These are phyloP conservation scores for Podospora appendiculata DNA, from an alignment of 495 filamentous ascomycete species.

Conservation along the genomic window DNA sequence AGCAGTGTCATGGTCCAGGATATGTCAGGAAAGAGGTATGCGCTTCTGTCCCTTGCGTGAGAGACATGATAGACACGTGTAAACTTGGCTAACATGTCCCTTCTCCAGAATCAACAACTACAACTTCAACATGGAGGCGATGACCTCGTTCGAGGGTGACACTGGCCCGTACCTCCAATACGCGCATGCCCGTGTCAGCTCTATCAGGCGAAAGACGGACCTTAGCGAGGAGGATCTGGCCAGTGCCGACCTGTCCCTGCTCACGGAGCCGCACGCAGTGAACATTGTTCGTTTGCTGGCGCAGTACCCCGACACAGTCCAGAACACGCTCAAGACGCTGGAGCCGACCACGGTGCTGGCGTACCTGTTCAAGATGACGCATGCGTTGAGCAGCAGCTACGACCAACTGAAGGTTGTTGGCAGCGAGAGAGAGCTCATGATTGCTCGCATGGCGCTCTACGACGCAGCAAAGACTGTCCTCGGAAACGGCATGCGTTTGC, in stretches of 20 bases:
- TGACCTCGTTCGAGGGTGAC: constrained; percentile 65
- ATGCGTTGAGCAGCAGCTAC: constrained; percentile 74
- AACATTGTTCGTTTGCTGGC: constrained; percentile 54
- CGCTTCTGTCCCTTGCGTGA: no score
- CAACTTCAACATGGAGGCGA: constrained; percentile 53
- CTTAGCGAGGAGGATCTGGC: constrained; percentile 46
- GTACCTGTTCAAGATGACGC: constrained; percentile 86
- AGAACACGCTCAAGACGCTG: constrained; percentile 55
- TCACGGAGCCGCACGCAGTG: constrained; percentile 51
- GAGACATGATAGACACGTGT: no score
- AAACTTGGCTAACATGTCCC: no score
- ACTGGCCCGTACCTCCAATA: constrained; percentile 66
- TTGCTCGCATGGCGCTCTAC: constrained; percentile 76
- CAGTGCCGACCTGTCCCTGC: constrained; percentile 48
- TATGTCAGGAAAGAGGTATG: constrained; percentile 54
- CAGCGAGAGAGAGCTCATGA: constrained; percentile 60
- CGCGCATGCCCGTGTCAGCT: constrained; percentile 56
- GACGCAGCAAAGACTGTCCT: constrained; percentile 70
- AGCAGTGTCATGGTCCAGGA: constrained; percentile 59
- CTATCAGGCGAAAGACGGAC: constrained; percentile 47
- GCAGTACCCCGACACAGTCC: constrained; percentile 57
- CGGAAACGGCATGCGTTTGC: constrained; percentile 74
- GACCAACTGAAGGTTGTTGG: constrained; percentile 74
- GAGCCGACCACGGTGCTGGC: constrained; percentile 64
- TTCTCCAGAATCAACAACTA: constrained; percentile 51